Evolutionary conservation across 2,329 filamentous ascomycete genomes (phyloP), one percentile per base, ranked within the genome.

Genomic region (Fusarium sp.): DNA sequence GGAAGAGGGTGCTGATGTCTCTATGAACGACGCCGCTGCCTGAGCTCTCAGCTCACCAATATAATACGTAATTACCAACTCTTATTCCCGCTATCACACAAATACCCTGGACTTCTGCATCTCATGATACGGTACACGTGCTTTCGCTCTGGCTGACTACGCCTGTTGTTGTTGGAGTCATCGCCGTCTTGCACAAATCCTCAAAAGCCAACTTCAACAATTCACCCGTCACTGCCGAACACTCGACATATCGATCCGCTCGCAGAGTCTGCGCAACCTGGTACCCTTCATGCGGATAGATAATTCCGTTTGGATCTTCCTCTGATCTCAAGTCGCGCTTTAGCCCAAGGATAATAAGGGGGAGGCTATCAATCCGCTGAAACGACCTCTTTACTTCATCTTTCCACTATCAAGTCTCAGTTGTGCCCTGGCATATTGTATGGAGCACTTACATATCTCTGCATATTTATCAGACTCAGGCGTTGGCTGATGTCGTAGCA

Each of bases 201-300:
- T 90, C 87, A 74, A 90, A 89, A 8, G 85, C 86, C 73, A 87
- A 80, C 71, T 83, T 81, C 46, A 90, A 76, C 57, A 91, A 82
- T 79, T 90, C 88, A 18, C 89, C 89, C 6, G 87, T 89, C 50
- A 86, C 80, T 10, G 89, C 88, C 3, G 88, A 90, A 79, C 89
- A 91, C 74, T 91, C 89, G 77, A 90, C 85, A 73, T 91, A 91
- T 69, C 86, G 87, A 78, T 91, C 89, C 49, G 85, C 88, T 56
- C 89, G 81, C 83, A 91, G 83, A 70, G 85, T 84, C 74, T 90
- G 88, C 26, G 89, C 85, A 54, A 85, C 77, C 30, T 83, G 83
- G 74, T 89, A 88, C 2, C 83, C 89, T 78, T 91, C 89, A 67
- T 90, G 86, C 14, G 89, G 89, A 67, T 88, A 87, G 55, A 90